Percentiles rank a stretch among this genome's conserved stretches.
Evolutionary conservation across 164 flowering plant genomes (phyloP).

Genomic region (Tetrastigma voinierianum): DNA sequence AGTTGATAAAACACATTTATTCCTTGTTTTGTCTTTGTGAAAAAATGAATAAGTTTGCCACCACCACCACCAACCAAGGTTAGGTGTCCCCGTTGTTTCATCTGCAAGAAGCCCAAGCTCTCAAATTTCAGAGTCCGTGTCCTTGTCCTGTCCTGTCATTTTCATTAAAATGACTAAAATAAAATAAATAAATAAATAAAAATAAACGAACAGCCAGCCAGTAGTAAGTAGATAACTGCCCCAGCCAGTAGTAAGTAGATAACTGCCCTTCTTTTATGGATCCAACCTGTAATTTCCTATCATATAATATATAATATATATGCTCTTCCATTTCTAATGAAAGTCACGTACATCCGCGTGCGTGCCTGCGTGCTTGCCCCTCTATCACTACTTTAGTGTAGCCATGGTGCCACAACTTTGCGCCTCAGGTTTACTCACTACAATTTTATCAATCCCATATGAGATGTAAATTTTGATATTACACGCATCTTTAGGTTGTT

Average conservation of each 20-base stretch:
- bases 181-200: too few relatives aligned
- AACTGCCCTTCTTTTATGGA: conserved; percentile 26
- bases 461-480: too few relatives aligned
- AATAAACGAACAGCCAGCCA: conserved; percentile 28
- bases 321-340: neutral
- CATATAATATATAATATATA: too few relatives aligned
- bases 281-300: conserved; percentile 16
- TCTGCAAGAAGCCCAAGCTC: conserved; percentile 32
- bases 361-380: too few relatives aligned
- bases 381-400: too few relatives aligned
- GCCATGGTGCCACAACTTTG: too few relatives aligned
- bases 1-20: neutral
- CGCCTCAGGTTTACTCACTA: too few relatives aligned
- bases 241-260: conserved; percentile 7
- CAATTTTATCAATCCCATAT: too few relatives aligned
- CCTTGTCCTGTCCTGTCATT: too few relatives aligned
- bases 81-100: conserved; percentile 26
- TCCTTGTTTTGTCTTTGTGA: neutral
- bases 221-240: too few relatives aligned
- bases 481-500: too few relatives aligned
- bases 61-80: conserved; percentile 16
- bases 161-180: conserved; percentile 23
- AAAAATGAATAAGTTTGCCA: conserved; percentile 2
- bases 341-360: too few relatives aligned
- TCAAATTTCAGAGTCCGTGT: conserved; percentile 6